Evolutionary conservation across 805 yeast species (phyloP).

Genomic region (Ogataea parapolymorpha): DNA sequence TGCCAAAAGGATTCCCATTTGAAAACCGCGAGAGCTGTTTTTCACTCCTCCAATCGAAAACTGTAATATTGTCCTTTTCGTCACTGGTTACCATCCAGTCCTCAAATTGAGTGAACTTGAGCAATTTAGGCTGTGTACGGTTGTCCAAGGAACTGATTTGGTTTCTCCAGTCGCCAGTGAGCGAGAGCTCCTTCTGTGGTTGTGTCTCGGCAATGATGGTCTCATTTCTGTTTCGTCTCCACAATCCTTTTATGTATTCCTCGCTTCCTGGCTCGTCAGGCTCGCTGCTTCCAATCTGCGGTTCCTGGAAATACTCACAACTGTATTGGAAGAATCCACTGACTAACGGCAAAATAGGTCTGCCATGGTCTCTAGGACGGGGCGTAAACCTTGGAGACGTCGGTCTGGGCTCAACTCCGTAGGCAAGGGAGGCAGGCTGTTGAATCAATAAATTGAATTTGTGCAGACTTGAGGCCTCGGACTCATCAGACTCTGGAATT

Average conservation of each 20-base stretch:
- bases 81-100: slow-evolving; percentile 75
- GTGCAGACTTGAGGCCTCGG: slow-evolving; percentile 20
- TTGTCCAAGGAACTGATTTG: slow-evolving; percentile 59
- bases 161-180: slow-evolving; percentile 83
- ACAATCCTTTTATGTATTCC: slow-evolving; percentile 73
- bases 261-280: slow-evolving; percentile 90
- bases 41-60: slow-evolving; percentile 81
- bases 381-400: slow-evolving; percentile 52
- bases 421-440: slow-evolving; percentile 29
- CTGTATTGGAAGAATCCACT: slow-evolving; percentile 72
- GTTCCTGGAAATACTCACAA: slow-evolving; percentile 93
- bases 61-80: slow-evolving; percentile 76
- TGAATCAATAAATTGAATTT: slow-evolving; percentile 25
- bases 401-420: slow-evolving; percentile 50
- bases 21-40: slow-evolving; percentile 65
- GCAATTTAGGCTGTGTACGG: slow-evolving; percentile 72
- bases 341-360: slow-evolving; percentile 50
- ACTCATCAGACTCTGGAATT: slow-evolving; percentile 20
- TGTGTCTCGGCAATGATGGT: slow-evolving; percentile 84
- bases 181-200: slow-evolving; percentile 77
- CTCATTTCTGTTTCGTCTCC: slow-evolving; percentile 92
- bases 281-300: slow-evolving; percentile 84
- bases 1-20: slow-evolving; percentile 83
- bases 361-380: slow-evolving; percentile 26
- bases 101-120: slow-evolving; percentile 89